Percentiles rank a stretch among this genome's conserved stretches.
Evolutionary conservation across 495 filamentous ascomycete genomes (phyloP).

Genomic region (Bryoglossum gracile): DNA sequence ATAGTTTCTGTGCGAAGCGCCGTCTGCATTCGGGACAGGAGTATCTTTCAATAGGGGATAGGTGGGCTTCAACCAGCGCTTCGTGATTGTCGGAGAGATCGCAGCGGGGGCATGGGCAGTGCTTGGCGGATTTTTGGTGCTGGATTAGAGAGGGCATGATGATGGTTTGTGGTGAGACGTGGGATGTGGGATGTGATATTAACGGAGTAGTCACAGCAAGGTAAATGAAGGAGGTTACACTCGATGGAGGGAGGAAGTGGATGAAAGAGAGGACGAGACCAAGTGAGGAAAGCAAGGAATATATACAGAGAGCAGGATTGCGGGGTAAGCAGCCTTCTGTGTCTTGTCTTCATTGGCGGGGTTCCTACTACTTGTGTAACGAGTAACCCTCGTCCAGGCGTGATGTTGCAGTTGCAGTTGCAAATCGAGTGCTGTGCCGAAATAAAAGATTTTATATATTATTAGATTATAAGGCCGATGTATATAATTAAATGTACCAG

Average conservation of each 20-base stretch:
- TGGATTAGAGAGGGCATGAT: constrained; percentile 9
- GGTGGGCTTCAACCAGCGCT: constrained; percentile 11
- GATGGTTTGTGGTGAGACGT: too few relatives aligned
- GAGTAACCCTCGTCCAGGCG: too few relatives aligned
- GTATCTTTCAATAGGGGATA: constrained; percentile 12
- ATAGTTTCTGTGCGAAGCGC: constrained; percentile 6
- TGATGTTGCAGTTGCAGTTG: too few relatives aligned
- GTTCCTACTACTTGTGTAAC: too few relatives aligned
- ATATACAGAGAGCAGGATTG: constrained; percentile 1
- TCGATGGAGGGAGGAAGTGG: constrained; percentile 5
- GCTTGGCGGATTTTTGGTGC: constrained; percentile 13
- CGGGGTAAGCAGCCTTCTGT: constrained; percentile 5
- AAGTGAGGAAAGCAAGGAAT: not conserved
- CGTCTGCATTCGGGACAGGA: constrained; percentile 11
- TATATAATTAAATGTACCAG: too few relatives aligned
- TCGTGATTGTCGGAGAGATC: constrained; percentile 11
- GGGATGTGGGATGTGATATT: constrained; percentile 12
- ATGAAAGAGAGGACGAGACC: not conserved
- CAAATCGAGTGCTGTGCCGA: too few relatives aligned
- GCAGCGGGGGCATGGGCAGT: constrained; percentile 9
- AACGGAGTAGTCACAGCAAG: constrained; percentile 6
- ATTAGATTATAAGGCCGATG: too few relatives aligned
- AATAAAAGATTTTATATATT: too few relatives aligned
- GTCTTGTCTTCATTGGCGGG: constrained; percentile 10
- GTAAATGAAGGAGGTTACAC: constrained; percentile 6